Base-by-base conservation (phyloP, 1,139 yeast species). In the Magnusiomyces ingens region DNA sequence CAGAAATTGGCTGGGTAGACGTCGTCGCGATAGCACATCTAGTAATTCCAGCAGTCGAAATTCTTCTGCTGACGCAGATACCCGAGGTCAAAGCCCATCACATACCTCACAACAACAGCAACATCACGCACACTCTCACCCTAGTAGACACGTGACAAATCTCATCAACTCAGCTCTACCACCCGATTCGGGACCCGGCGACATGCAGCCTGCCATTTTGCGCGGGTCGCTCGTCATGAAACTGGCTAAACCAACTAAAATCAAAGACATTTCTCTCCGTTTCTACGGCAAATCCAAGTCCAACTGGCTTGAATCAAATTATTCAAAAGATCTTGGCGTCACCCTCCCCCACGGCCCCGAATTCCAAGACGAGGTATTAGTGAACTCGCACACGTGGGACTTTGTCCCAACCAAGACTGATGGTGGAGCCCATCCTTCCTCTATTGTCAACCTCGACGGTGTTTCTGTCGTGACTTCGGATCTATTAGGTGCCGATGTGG, bases 211-310 rank as follows among this genome's bases (percentile, higher is more conserved):
- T 0, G 77, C 90, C 1, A 70, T 89, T 37, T 71, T 90, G 45
- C 73, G 96, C 52, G 97, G 97, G 0, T 81, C 90, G 18, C 72
- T 90, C n/a, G 78, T 83, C 49, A 59, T 90, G 17, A 75, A 93
- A 55, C 78, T 90, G 1, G 64, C 83, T 51, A 89, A 88, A 64
- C 85, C 94, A 0, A 76, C 84, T 42, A 85, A 81, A 65, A 72
- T 90, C 59, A 87, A 85, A 67, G 72, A 78, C 43, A 76, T 90
- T 8, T 68, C 75, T 6, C 71, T 90, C 52, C 71, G 75, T 1
- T 81, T 90, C 63, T 78, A 77, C 60, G 96, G 96, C 2, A 67
- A 71, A 2, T 79, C 87, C 51, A 75, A 84, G 61, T 89, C 96
- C 0, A 90, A 84, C 58, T 89, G 96, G 96, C 91, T 95, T 2